Evolutionary conservation across 1,284 basidiomycete genomes (phyloP).

Genomic region (Trametes pubescens): DNA sequence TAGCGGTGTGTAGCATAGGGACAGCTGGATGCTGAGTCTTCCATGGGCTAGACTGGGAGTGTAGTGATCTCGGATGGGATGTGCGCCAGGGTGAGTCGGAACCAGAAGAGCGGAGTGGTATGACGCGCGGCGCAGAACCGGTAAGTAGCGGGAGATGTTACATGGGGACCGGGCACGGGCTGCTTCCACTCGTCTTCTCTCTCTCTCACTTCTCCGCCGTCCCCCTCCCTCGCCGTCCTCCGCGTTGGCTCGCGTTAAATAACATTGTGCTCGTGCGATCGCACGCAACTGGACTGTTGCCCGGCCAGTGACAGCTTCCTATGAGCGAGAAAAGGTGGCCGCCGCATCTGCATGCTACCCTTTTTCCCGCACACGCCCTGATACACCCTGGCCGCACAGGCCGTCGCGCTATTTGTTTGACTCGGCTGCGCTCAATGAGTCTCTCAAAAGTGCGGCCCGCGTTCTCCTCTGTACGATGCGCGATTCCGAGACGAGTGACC

Average conservation of each 20-base stretch:
- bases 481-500: conserved; percentile 24
- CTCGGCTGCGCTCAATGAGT: conserved; percentile 66
- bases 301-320: conserved; percentile 67
- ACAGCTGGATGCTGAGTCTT: background rate
- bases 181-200: conserved; percentile 14
- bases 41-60: background rate
- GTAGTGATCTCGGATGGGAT: background rate
- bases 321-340: conserved; percentile 82
- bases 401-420: conserved; percentile 68
- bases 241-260: conserved; percentile 33
- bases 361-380: conserved; percentile 15
- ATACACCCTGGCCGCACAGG: conserved; percentile 45
- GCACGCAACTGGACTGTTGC: conserved; percentile 68
- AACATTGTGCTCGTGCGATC: conserved; percentile 52
- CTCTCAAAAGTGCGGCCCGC: conserved; percentile 63
- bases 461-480: background rate
- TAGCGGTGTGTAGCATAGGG: conserved; percentile 6
- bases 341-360: conserved; percentile 13
- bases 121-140: conserved; percentile 10
- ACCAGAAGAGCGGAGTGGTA: conserved; percentile 4
- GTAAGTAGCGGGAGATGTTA: conserved; percentile 6
- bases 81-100: conserved; percentile 1
- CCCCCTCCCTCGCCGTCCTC: conserved; percentile 21
- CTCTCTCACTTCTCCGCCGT: conserved; percentile 19
- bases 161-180: background rate